Evolutionary conservation across 2,329 filamentous ascomycete species (phyloP).

Genomic region (Ophiocordyceps camponoti-saundersi): DNA sequence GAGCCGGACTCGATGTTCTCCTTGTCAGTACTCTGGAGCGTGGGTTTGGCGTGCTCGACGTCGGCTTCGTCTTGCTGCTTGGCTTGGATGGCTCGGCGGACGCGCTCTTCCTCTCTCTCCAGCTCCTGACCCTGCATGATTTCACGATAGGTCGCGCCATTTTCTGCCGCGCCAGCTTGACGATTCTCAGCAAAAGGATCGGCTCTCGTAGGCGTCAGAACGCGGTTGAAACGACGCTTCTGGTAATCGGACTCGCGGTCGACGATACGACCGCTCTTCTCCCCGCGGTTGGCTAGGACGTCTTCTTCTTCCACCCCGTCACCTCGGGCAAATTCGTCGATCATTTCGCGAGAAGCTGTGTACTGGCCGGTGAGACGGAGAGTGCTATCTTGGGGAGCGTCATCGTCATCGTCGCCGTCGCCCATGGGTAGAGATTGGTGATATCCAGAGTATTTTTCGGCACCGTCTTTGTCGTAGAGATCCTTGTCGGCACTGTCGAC

Average conservation of each 20-base stretch:
- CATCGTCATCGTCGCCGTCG: slow-evolving; percentile 63
- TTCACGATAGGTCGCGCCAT: slow-evolving; percentile 72
- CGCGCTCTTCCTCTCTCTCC: slow-evolving; percentile 83
- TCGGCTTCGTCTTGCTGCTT: slow-evolving; percentile 43
- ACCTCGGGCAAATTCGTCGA: slow-evolving; percentile 83
- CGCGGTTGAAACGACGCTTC: slow-evolving; percentile 81
- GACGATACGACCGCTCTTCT: slow-evolving; percentile 78
- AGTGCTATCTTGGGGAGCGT: slow-evolving; percentile 60
- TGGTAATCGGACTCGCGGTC: slow-evolving; percentile 97
- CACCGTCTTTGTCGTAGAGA: slow-evolving; percentile 64
- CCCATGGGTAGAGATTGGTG: slow-evolving; percentile 72
- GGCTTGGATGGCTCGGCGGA: slow-evolving; percentile 64
- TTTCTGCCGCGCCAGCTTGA: slow-evolving; percentile 46
- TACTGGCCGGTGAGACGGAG: slow-evolving; percentile 84
- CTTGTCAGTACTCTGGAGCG: slow-evolving; percentile 57
- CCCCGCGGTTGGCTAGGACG: slow-evolving; percentile 61
- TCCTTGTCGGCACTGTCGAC: slow-evolving; percentile 78
- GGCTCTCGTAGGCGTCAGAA: slow-evolving; percentile 67
- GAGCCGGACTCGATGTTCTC: slow-evolving; percentile 57
- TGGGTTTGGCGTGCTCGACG: slow-evolving; percentile 51
- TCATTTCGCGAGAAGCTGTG: slow-evolving; percentile 78
- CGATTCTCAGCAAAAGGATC: slow-evolving; percentile 71
- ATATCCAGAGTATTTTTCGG: slow-evolving; percentile 77
- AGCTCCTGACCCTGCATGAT: slow-evolving; percentile 83
- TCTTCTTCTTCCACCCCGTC: slow-evolving; percentile 84